phyloP scores from a whole-genome alignment of 805 yeast genomes.

The Priceomyces medius region DNA sequence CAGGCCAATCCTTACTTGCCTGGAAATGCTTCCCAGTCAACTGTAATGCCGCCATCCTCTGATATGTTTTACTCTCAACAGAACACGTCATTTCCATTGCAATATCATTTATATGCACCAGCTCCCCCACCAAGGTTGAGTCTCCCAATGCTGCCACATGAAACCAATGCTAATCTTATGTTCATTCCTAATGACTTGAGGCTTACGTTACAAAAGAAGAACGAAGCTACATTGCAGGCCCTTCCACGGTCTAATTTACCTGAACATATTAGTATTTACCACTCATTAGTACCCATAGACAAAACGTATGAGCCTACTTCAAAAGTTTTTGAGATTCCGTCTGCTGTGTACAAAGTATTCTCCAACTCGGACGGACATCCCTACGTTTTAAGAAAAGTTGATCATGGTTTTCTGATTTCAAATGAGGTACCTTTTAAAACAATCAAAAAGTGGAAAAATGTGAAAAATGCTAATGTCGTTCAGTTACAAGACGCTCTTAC shows the following conservation, averaged over 20 bases:
- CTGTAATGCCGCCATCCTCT: constrained; percentile 14
- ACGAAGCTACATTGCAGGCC: constrained; percentile 76
- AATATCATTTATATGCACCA: constrained; percentile 89
- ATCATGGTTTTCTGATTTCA: constrained; percentile 27
- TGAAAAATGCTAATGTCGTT: constrained; percentile 58
- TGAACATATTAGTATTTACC: constrained; percentile 64
- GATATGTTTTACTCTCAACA: constrained; percentile 20
- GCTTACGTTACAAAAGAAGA: constrained; percentile 66
- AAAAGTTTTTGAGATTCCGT: constrained; percentile 50
- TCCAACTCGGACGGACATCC: constrained; percentile 76
- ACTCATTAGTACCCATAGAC: constrained; percentile 82
- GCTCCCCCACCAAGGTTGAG: constrained; percentile 74
- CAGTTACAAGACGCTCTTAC: constrained; percentile 80
- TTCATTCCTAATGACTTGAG: constrained; percentile 74
- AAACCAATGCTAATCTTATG: constrained; percentile 64
- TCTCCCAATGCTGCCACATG: constrained; percentile 63
- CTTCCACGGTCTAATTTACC: constrained; percentile 51
- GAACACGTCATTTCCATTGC: constrained; percentile 49
- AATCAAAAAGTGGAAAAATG: constrained; percentile 65
- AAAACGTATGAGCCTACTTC: constrained; percentile 30
- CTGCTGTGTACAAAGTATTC: constrained; percentile 73
- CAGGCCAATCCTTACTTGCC: constrained; percentile 24
- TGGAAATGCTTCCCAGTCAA: constrained; percentile 8
- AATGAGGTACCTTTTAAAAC: constrained; percentile 58
- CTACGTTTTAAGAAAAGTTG: constrained; percentile 74